Evolutionary conservation across 441 rosid genomes (phyloP).

Genomic region (Populus hybrid): DNA sequence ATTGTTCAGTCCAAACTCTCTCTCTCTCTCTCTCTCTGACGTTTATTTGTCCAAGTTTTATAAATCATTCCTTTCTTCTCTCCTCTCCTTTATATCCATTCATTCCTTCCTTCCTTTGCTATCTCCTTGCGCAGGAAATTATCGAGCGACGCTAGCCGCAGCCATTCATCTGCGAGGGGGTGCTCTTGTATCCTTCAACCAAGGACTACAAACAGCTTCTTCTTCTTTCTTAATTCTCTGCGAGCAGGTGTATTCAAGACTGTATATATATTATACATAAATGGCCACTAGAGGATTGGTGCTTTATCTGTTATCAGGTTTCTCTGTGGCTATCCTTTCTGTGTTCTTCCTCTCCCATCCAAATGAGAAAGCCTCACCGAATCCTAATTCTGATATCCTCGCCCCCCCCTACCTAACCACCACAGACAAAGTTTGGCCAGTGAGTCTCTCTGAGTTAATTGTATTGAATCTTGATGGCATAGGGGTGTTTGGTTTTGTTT

Average conservation of each 20-base stretch:
- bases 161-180: too few relatives aligned
- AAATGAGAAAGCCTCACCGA: constrained; percentile 6
- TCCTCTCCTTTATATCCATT: neutral
- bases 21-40: neutral
- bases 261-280: neutral
- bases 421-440: constrained; percentile 75
- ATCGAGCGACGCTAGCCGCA: too few relatives aligned
- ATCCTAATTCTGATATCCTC: constrained; percentile 15
- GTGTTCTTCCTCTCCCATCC: constrained; percentile 35
- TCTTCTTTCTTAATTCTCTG: too few relatives aligned
- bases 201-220: too few relatives aligned
- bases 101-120: too few relatives aligned
- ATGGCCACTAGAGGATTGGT: constrained; percentile 41
- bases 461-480: neutral
- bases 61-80: neutral
- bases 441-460: constrained; percentile 23
- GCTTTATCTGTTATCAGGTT: constrained; percentile 51
- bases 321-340: constrained; percentile 53
- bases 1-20: too few relatives aligned
- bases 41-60: too few relatives aligned
- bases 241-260: too few relatives aligned
- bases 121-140: too few relatives aligned
- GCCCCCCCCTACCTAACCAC: constrained; percentile 17
- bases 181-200: too few relatives aligned
- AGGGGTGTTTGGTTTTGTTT: neutral